Conservation (phyloP, 2,329 filamentous ascomycete genomes). For the Alternaria brassicae region DNA sequence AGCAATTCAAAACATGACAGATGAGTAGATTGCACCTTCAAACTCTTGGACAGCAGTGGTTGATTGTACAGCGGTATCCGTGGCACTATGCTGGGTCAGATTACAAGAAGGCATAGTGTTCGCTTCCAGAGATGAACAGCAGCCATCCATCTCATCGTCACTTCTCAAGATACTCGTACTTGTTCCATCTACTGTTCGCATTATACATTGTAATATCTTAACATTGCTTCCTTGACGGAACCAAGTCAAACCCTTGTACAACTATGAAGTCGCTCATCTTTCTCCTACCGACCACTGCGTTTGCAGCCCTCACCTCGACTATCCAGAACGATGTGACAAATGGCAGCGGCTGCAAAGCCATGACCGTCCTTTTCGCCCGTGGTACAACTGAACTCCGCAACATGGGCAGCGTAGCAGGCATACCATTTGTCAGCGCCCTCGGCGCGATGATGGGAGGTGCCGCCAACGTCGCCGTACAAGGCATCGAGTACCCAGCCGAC, state of each 20-base stretch:
- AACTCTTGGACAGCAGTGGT: neutral
- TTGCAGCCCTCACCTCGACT: slow-evolving; percentile 29
- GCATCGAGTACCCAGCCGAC: slow-evolving; percentile 61
- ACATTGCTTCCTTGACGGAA: neutral
- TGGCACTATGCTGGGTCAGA: neutral
- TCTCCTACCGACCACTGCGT: slow-evolving; percentile 17
- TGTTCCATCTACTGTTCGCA: neutral
- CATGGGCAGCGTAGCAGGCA: slow-evolving; percentile 59
- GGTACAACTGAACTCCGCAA: slow-evolving; percentile 63
- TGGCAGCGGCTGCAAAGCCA: slow-evolving; percentile 51
- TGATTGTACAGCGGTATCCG: neutral
- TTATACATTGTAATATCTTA: neutral
- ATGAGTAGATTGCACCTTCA: neutral
- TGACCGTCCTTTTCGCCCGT: slow-evolving; percentile 65
- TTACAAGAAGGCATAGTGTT: neutral
- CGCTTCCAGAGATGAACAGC: neutral
- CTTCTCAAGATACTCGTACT: neutral
- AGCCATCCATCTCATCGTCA: neutral
- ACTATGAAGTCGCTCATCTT: slow-evolving; percentile 28
- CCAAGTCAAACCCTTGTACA: neutral
- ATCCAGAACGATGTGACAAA: slow-evolving; percentile 40
- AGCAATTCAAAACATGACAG: slow-evolving; percentile 23
- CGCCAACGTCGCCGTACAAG: slow-evolving; percentile 60
- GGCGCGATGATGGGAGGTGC: slow-evolving; percentile 47
- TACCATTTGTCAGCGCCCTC: slow-evolving; percentile 59